Percentiles rank a stretch among this genome's conserved stretches.
Conservation (phyloP, 371 early-diverging fungal species). For the Rhizomucor miehei region DNA sequence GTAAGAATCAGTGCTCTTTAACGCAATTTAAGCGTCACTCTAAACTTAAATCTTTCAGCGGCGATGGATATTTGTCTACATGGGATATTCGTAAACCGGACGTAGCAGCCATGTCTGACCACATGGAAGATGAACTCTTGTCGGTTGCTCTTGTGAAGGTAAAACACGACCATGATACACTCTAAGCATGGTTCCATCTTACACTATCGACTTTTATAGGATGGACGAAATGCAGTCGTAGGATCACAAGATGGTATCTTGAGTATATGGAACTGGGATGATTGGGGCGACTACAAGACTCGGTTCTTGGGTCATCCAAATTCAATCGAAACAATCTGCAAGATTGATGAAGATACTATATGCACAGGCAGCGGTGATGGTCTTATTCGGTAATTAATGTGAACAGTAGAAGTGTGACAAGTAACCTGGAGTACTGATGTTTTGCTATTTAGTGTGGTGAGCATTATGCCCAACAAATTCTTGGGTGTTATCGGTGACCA, state of each 20-base stretch:
- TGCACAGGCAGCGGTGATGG: conserved; percentile 92
- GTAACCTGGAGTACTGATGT: too few species aligned
- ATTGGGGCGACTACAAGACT: conserved; percentile 91
- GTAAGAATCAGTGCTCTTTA: conserved; percentile 16
- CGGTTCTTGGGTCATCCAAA: conserved; percentile 90
- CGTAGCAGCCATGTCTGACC: conserved; percentile 78
- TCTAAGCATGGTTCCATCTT: neutral
- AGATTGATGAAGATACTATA: conserved; percentile 77
- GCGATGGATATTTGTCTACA: conserved; percentile 88
- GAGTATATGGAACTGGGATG: conserved; percentile 71
- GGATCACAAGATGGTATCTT: conserved; percentile 89
- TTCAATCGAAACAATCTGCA: conserved; percentile 79
- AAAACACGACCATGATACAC: neutral
- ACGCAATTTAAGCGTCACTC: too few species aligned
- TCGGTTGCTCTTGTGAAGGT: conserved; percentile 75
- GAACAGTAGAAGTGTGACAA: too few species aligned
- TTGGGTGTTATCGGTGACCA: conserved; percentile 87
- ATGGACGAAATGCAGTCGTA: conserved; percentile 77
- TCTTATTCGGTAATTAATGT: conserved; percentile 60
- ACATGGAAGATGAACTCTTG: conserved; percentile 91
- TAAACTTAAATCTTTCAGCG: conserved; percentile 45
- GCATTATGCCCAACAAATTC: conserved; percentile 84
- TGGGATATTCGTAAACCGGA: conserved; percentile 85
- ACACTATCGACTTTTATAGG: conserved; percentile 24
- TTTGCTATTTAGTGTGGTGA: conserved; percentile 53